Base-by-base conservation (phyloP, 2,329 filamentous ascomycete species). In the Stemphylium beticola region DNA sequence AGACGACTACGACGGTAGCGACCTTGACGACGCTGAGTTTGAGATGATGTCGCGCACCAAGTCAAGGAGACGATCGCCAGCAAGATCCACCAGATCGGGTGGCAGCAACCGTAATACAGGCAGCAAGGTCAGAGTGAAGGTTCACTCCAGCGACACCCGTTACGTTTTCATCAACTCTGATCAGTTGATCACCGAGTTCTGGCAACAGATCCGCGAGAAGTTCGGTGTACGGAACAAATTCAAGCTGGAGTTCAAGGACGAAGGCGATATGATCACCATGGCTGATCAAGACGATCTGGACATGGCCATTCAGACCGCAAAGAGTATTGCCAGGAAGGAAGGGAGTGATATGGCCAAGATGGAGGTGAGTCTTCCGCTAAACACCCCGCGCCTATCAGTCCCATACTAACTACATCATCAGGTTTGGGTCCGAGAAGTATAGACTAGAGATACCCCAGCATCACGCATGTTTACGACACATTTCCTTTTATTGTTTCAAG, bases 201-300 rank as follows among this genome's bases (percentile, higher is more conserved):
- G 89, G 36, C 87, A 88, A 58, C 87, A 87, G 56, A 90, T 99
- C 55, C 85, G 89, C 41, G 89, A 92, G 59, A 99, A 99, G 77
- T 96, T 98, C 70, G 87, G 85, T 12, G 81, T 97, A 51, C 81
- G 84, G 50, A 79, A 88, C 58, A 85, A 86, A 53, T 93, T 97
- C 79, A 96, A 93, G 82, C 88, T 97, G 76, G 95, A 95, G 81
- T 86, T 93, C 65, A 86, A 84, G 68, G 92, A 96, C 60, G 95
- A 98, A 65, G 89, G 91, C 64, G 93, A 98, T 70, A 93, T 97
- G 90, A 96, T 99, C 70, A 97, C 93, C 29, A 89, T 99, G 85
- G 92, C 90, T 26, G 95, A 99, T 74, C 91, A 97, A 75, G 95
- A 99, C 69, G 95, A 99, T 78, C 78, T 97, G 59, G 93, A 98